These are phyloP conservation scores for Camellia granthamiana DNA, from an alignment of 148 eudicot genomes.

Conservation along the genomic window DNA sequence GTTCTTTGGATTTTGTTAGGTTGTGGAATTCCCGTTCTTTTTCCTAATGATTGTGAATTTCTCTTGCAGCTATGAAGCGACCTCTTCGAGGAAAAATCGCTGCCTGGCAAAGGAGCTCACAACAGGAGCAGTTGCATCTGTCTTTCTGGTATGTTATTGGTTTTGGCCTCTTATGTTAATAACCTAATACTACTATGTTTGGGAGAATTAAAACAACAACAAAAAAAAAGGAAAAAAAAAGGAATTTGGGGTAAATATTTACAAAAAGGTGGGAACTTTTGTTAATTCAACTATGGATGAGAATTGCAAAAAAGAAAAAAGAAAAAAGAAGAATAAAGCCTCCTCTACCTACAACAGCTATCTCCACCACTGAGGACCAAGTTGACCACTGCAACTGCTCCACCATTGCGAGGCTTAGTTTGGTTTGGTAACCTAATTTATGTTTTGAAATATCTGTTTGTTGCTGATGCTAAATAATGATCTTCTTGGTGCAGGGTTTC, in stretches of 20 bases:
- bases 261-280: no score
- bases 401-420: no score
- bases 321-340: neutral
- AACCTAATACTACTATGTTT: neutral
- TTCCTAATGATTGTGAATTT: neutral
- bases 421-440: no score
- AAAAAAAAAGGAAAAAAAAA: no score
- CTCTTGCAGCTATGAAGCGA: constrained; percentile 82
- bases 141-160: constrained; percentile 69
- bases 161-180: neutral
- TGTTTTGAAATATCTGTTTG: neutral
- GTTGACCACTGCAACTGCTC: no score
- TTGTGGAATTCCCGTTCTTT: neutral
- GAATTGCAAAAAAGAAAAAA: no score
- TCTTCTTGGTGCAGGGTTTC: constrained; percentile 70
- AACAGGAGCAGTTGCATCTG: constrained; percentile 87
- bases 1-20: neutral
- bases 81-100: constrained; percentile 83
- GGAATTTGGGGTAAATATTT: no score
- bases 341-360: no score
- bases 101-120: constrained; percentile 79
- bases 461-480: constrained; percentile 2
- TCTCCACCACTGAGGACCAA: no score
- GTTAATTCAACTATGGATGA: no score
- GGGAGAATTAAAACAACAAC: no score